Evolutionary conservation across 768 basidiomycete species (phyloP).

Genomic region (Boletus subparvulus): DNA sequence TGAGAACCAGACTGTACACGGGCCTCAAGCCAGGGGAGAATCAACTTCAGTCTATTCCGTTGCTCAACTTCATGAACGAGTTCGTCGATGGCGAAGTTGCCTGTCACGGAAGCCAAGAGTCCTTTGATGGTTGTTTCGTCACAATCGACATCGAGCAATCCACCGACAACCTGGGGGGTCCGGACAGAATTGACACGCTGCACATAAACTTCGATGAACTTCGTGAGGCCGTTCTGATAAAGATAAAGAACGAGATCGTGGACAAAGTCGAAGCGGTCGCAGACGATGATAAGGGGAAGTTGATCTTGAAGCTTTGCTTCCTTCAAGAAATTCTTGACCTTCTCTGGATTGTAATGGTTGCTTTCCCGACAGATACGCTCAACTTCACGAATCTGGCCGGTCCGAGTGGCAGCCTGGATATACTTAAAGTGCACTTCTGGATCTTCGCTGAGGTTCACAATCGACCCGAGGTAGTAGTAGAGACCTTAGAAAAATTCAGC

Average conservation of each 20-base stretch:
- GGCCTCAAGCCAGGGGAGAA: slow-evolving; percentile 95
- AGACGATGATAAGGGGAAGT: slow-evolving; percentile 98
- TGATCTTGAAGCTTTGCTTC: slow-evolving; percentile 97
- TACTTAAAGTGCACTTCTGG: slow-evolving; percentile 99
- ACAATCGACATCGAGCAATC: slow-evolving; percentile 95
- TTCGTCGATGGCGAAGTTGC: slow-evolving; percentile 97
- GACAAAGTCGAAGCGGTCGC: slow-evolving; percentile 99
- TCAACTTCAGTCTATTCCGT: slow-evolving; percentile 93
- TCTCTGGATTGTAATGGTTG: slow-evolving; percentile 97
- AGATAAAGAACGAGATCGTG: slow-evolving; percentile 98
- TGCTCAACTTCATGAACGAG: slow-evolving; percentile 97
- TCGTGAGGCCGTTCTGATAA: slow-evolving; percentile 94
- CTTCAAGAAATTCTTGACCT: slow-evolving; percentile 99
- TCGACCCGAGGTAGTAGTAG: slow-evolving; percentile 97
- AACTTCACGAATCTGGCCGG: slow-evolving; percentile 97
- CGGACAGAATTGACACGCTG: slow-evolving; percentile 96
- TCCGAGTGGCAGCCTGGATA: slow-evolving; percentile 97
- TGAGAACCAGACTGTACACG: slow-evolving; percentile 92
- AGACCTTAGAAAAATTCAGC: slow-evolving; percentile 51
- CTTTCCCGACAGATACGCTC: slow-evolving; percentile 98
- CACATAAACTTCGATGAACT: slow-evolving; percentile 99
- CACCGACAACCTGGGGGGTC: slow-evolving; percentile 96
- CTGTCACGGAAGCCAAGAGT: slow-evolving; percentile 90
- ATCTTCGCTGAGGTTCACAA: slow-evolving; percentile 96
- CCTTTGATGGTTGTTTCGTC: slow-evolving; percentile 95